Conservation (phyloP, 2,329 filamentous ascomycete genomes). For the Penicillium sclerotigenum region DNA sequence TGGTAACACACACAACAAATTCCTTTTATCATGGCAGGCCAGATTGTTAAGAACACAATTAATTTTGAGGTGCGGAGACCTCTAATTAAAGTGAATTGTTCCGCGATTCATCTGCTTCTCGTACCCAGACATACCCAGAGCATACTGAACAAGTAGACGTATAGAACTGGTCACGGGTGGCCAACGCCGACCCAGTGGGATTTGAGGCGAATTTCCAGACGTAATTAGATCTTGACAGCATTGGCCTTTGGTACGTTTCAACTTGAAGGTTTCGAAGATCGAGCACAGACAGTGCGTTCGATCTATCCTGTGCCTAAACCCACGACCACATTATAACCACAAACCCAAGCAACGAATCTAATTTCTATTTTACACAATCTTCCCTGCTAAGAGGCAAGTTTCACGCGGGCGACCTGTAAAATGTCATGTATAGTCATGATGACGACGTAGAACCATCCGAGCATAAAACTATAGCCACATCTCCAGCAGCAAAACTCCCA, state of each 20-base stretch:
- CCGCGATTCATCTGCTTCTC: too few species aligned
- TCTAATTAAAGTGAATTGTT: not conserved
- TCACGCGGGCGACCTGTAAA: not conserved
- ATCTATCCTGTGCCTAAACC: too few species aligned
- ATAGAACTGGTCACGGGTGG: not conserved
- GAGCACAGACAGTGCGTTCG: too few species aligned
- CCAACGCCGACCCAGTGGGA: not conserved
- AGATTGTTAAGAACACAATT: too few species aligned
- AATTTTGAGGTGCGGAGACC: too few species aligned
- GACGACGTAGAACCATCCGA: not conserved
- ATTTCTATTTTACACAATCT: not conserved
- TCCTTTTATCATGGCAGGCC: fast-evolving
- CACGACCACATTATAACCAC: not conserved
- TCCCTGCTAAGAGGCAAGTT: not conserved
- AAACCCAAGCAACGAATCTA: not conserved
- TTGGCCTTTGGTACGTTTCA: not conserved
- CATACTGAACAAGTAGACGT: not conserved
- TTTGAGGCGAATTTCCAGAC: not conserved
- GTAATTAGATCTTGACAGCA: too few species aligned
- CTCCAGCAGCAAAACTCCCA: not conserved
- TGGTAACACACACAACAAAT: not conserved
- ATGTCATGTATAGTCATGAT: constrained; percentile 9
- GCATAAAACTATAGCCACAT: not conserved
- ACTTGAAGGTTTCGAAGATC: too few species aligned
- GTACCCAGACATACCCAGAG: not conserved